Evolutionary conservation across 2,329 filamentous ascomycete species (phyloP).

Genomic region (Teratosphaeriaceae sp.): DNA sequence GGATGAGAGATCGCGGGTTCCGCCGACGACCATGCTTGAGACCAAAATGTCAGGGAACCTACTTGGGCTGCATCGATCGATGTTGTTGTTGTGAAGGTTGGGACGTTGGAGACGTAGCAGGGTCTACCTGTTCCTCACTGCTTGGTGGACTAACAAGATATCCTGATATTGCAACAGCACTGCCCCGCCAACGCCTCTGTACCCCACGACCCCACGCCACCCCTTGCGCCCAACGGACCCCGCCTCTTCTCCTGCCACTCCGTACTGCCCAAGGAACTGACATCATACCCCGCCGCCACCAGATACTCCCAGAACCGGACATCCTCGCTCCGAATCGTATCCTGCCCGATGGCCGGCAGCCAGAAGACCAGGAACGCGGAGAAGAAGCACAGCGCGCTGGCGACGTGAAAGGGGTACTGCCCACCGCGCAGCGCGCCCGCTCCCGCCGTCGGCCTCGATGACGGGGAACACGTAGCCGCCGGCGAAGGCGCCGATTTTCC

Average conservation of each 20-base stretch:
- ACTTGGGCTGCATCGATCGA: no score
- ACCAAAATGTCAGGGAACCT: no score
- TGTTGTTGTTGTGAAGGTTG: no score
- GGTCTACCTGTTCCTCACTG: no score
- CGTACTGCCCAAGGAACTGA: constrained; percentile 21
- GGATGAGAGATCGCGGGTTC: no score
- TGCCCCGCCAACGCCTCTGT: no score
- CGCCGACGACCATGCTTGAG: no score
- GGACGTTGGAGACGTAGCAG: no score
- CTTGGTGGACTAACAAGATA: no score
- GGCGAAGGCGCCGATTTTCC: constrained; percentile 72
- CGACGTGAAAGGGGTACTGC: constrained; percentile 86
- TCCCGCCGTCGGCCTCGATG: constrained; percentile 34
- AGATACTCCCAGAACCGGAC: constrained; percentile 67
- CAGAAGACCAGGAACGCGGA: constrained; percentile 56
- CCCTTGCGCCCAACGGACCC: no score
- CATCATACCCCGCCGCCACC: constrained; percentile 69
- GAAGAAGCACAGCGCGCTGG: constrained; percentile 67
- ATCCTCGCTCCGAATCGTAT: constrained; percentile 78
- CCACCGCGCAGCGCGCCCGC: constrained; percentile 48
- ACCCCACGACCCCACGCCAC: no score
- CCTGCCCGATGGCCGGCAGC: constrained; percentile 70
- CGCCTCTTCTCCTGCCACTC: constrained; percentile 2
- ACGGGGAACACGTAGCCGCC: constrained; percentile 47
- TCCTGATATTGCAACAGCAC: no score